A percentile compares a stretch with the other conserved stretches of the same genome.
Conservation (phyloP, 75 land plant genomes). For the Pinus albicaulis region DNA sequence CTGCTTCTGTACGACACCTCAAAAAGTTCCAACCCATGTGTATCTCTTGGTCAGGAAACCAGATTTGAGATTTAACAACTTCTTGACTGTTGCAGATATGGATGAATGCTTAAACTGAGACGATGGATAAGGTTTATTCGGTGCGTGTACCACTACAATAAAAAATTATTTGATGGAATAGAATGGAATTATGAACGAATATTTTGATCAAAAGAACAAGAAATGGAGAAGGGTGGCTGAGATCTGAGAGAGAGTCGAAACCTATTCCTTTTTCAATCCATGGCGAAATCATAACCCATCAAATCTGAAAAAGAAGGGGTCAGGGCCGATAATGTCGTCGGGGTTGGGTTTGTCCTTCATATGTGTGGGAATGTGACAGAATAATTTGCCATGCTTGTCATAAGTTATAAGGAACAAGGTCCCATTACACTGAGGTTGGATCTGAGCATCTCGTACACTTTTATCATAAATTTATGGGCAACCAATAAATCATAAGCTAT, state of each 20-base stretch:
- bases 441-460: conserved; percentile 71
- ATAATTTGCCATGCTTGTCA: conserved; percentile 82
- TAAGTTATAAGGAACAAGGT: conserved; percentile 60
- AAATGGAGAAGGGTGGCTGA: too few relatives aligned
- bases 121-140: conserved; percentile 57
- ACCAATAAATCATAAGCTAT: too few relatives aligned
- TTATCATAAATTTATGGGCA: too few relatives aligned
- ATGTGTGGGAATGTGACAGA: conserved; percentile 75
- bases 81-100: conserved; percentile 84
- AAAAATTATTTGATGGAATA: too few relatives aligned
- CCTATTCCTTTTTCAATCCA: conserved; percentile 67
- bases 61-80: conserved; percentile 74
- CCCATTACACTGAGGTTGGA: conserved; percentile 70
- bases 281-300: conserved; percentile 63
- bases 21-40: conserved; percentile 93
- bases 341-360: conserved; percentile 58
- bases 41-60: conserved; percentile 76
- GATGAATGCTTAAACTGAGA: conserved; percentile 94
- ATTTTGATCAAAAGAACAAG: too few relatives aligned
- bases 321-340: conserved; percentile 1
- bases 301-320: conserved; percentile 13
- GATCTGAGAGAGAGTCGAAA: too few relatives aligned
- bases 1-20: conserved; percentile 42
- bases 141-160: conserved; percentile 60
- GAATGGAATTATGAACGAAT: too few relatives aligned